A percentile compares a stretch with the other conserved stretches of the same genome.
Evolutionary conservation across 768 basidiomycete species (phyloP).

Genomic region (Aureoboletus auriporus): DNA sequence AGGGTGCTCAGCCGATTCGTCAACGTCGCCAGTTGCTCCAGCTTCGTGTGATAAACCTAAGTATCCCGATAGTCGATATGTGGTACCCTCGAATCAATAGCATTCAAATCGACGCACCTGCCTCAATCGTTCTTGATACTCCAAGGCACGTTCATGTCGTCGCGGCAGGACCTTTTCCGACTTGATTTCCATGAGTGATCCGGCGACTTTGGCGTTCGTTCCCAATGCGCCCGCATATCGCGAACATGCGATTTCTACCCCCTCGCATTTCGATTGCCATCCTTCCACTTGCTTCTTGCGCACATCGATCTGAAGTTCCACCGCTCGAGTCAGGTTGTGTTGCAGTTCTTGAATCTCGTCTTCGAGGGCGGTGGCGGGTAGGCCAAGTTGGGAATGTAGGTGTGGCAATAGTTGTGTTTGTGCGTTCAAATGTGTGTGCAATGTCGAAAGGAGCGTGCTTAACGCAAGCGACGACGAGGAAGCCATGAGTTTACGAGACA

Average conservation of each 20-base stretch:
- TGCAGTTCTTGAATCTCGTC: slow-evolving; percentile 76
- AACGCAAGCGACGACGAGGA: slow-evolving; percentile 38
- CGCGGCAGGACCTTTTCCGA: slow-evolving; percentile 71
- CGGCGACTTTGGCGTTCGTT: slow-evolving; percentile 62
- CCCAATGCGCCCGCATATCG: slow-evolving; percentile 70
- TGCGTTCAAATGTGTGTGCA: slow-evolving; percentile 73
- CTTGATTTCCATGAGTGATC: slow-evolving; percentile 60
- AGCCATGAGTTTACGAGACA: slow-evolving; percentile 17
- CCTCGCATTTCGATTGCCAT: slow-evolving; percentile 62
- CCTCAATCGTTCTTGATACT: slow-evolving; percentile 73
- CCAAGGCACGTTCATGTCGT: slow-evolving; percentile 63
- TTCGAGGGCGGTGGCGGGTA: slow-evolving; percentile 74
- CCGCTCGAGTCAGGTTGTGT: slow-evolving; percentile 67
- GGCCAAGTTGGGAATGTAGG: slow-evolving; percentile 78
- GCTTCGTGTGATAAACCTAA: slow-evolving; percentile 71
- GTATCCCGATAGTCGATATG: slow-evolving; percentile 1
- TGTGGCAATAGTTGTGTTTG: slow-evolving; percentile 82
- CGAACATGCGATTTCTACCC: slow-evolving; percentile 60
- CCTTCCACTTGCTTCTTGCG: slow-evolving; percentile 74
- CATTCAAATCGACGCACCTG: slow-evolving; percentile 52
- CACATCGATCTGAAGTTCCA: slow-evolving; percentile 67
- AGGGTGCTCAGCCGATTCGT: slow-evolving; percentile 61
- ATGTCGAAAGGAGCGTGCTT: slow-evolving; percentile 67
- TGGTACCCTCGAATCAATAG: not conserved
- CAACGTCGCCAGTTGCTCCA: slow-evolving; percentile 69